A percentile compares a stretch with the other conserved stretches of the same genome.
Conservation (phyloP, 2,329 filamentous ascomycete species). For the Mycosphaerelloides madeirae region DNA sequence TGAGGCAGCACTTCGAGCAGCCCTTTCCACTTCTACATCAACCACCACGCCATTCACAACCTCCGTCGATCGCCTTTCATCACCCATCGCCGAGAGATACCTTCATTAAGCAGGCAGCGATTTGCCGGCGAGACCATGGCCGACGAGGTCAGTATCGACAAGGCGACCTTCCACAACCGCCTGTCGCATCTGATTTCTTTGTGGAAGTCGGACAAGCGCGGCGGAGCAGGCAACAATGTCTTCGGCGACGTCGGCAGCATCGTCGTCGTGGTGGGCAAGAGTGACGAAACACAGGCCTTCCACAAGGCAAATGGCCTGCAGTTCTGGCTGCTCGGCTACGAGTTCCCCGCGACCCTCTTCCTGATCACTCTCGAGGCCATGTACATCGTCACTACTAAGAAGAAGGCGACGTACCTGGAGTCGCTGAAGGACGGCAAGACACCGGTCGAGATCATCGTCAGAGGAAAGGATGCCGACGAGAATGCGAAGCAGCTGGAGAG, state of each 20-base stretch:
- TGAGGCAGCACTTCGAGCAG: slow-evolving; percentile 2
- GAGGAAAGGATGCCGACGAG: slow-evolving; percentile 84
- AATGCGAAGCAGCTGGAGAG: slow-evolving; percentile 87
- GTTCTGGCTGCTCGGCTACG: slow-evolving; percentile 97
- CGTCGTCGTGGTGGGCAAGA: slow-evolving; percentile 89
- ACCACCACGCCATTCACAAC: slow-evolving; percentile 1
- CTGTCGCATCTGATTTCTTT: slow-evolving; percentile 78
- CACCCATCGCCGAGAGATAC: slow-evolving; percentile 12
- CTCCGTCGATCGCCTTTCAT: slow-evolving; percentile 8
- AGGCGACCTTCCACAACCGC: slow-evolving; percentile 87
- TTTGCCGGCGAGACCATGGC: slow-evolving; percentile 49
- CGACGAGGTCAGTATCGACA: slow-evolving; percentile 91
- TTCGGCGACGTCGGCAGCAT: slow-evolving; percentile 86
- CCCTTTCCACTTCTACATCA: slow-evolving; percentile 6
- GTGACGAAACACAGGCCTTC: slow-evolving; percentile 79
- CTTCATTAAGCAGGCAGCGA: slow-evolving; percentile 16
- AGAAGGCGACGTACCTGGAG: slow-evolving; percentile 95
- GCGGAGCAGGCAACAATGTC: slow-evolving; percentile 66
- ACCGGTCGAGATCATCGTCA: slow-evolving; percentile 83
- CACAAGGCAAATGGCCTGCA: slow-evolving; percentile 97
- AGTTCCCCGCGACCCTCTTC: slow-evolving; percentile 94
- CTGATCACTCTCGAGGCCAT: slow-evolving; percentile 82
- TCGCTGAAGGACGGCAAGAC: slow-evolving; percentile 83
- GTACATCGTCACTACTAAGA: slow-evolving; percentile 90
- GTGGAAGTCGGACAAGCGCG: slow-evolving; percentile 95